phyloP scores from a whole-genome alignment of 192 early-diverging fungal species.

The Backusella tarrabulga region DNA sequence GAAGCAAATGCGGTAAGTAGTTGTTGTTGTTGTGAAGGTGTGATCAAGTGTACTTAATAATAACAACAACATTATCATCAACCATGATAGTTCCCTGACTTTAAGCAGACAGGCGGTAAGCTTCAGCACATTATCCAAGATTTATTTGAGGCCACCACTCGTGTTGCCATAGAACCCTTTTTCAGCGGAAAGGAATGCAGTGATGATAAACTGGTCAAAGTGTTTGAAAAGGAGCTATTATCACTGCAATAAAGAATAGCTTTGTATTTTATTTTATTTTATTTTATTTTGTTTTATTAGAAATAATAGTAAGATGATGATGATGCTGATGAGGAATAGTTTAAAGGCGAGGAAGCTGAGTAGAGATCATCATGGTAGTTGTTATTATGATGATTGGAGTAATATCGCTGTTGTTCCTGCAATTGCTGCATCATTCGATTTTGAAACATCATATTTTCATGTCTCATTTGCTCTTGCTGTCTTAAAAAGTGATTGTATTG shows the following conservation, averaged over 20 bases:
- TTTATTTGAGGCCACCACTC: constrained; percentile 53
- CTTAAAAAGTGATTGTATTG: neutral
- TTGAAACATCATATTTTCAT: neutral
- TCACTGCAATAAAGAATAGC: neutral
- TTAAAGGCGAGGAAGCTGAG: neutral
- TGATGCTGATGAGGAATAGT: neutral
- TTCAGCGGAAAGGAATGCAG: constrained; percentile 6
- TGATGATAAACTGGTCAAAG: constrained; percentile 21
- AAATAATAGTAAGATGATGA: neutral
- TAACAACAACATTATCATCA: neutral
- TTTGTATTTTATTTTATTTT: neutral
- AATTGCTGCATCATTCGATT: neutral
- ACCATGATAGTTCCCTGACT: constrained; percentile 55
- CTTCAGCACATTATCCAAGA: constrained; percentile 56
- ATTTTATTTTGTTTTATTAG: neutral
- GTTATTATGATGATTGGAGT: neutral
- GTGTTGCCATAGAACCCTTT: constrained; percentile 36
- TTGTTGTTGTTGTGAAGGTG: neutral
- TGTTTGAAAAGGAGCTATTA: constrained; percentile 29
- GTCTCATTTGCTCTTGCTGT: neutral
- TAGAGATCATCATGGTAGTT: neutral
- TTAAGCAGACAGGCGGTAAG: constrained; percentile 60
- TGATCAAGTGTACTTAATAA: neutral
- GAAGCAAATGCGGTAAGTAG: constrained; percentile 59
- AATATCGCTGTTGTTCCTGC: neutral